Evolutionary conservation across 768 basidiomycete species (phyloP).

Genomic region (Termitomyces sp.): DNA sequence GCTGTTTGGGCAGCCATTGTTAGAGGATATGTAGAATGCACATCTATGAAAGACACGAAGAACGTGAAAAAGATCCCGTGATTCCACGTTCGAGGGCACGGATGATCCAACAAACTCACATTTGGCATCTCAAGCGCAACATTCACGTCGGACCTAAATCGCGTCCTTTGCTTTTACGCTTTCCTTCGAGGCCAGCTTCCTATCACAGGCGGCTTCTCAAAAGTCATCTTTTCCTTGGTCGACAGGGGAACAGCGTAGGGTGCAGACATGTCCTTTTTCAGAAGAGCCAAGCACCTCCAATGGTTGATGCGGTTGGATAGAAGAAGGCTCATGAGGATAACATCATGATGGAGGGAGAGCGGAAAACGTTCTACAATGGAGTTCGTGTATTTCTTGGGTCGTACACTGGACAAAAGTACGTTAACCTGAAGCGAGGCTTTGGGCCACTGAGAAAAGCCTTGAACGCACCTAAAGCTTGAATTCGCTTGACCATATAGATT

Average conservation of each 20-base stretch:
- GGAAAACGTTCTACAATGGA: conserved; percentile 62
- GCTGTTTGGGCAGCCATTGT: conserved; percentile 54
- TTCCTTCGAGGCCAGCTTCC: conserved; percentile 82
- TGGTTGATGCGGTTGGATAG: no score
- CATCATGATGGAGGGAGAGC: no score
- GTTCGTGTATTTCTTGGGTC: conserved; percentile 55
- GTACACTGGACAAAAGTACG: conserved; percentile 70
- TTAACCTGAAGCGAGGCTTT: conserved; percentile 50
- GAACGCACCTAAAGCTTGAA: conserved; percentile 74
- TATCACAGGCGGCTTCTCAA: conserved; percentile 65
- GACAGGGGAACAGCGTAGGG: conserved; percentile 69
- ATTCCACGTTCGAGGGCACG: conserved; percentile 6
- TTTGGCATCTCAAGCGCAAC: conserved; percentile 83
- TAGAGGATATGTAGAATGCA: conserved; percentile 75
- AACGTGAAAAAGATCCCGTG: conserved; percentile 80
- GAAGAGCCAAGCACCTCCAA: no score
- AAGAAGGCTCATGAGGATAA: conserved; percentile 61
- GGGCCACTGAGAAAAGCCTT: not conserved
- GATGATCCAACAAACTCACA: conserved; percentile 45
- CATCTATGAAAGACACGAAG: conserved; percentile 89
- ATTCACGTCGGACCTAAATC: conserved; percentile 64
- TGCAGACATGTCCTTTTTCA: conserved; percentile 54
- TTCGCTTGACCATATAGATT: conserved; percentile 69
- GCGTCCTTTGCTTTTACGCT: conserved; percentile 68
- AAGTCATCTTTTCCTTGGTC: conserved; percentile 72